These are phyloP conservation scores for Colletotrichum navitas DNA, from an alignment of 2,329 filamentous ascomycete genomes.

Conservation along the genomic window DNA sequence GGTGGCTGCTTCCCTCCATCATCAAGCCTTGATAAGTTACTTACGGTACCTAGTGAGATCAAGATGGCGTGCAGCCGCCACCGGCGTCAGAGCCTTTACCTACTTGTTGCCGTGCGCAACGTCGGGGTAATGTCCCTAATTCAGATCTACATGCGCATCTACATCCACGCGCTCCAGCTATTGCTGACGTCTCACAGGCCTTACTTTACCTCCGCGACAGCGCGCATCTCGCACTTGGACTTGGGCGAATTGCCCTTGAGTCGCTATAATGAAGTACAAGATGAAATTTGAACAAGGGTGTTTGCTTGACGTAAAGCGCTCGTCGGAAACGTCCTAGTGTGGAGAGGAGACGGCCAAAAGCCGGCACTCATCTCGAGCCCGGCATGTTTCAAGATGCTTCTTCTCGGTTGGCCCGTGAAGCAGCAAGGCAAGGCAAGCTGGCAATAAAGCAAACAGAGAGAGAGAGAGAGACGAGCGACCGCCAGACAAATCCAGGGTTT, in stretches of 20 bases:
- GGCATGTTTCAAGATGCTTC: slow-evolving; percentile 32
- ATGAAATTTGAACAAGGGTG: neutral
- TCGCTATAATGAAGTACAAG: neutral
- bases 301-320: slow-evolving; percentile 1
- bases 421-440: slow-evolving; percentile 1
- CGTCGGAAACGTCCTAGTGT: slow-evolving; percentile 13
- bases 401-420: slow-evolving; percentile 4
- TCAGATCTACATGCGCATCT: neutral
- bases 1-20: neutral
- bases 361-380: slow-evolving; percentile 28
- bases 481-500: slow-evolving; percentile 11
- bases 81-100: slow-evolving; percentile 6
- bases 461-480: slow-evolving; percentile 1
- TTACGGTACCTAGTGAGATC: neutral
- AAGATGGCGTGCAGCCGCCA: slow-evolving; percentile 29
- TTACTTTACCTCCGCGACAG: neutral
- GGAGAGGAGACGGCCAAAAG: slow-evolving; percentile 5
- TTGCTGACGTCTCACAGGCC: neutral
- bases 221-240: neutral
- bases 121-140: slow-evolving; percentile 22
- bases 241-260: neutral
- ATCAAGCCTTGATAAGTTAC: neutral
- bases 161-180: slow-evolving; percentile 1
- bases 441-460: slow-evolving; percentile 2
- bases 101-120: slow-evolving; percentile 41